phyloP scores from a whole-genome alignment of 2,329 filamentous ascomycete species.

The Xylariaceae sp. region DNA sequence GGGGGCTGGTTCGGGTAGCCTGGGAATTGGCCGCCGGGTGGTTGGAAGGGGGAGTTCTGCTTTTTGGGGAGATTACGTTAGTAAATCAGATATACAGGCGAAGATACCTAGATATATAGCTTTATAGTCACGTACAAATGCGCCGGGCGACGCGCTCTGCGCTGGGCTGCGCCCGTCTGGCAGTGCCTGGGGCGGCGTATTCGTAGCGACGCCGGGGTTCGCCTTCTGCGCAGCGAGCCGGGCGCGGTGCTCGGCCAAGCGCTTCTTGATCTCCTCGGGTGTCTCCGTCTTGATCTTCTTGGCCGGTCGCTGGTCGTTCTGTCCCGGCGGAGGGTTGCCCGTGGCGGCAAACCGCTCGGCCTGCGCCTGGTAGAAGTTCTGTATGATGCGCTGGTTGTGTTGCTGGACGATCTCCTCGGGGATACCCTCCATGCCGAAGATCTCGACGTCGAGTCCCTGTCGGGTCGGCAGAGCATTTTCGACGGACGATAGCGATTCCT shows the following conservation, averaged over 20 bases:
- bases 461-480: constrained; percentile 90
- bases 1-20: constrained; percentile 37
- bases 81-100: no score
- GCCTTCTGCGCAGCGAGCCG: constrained; percentile 57
- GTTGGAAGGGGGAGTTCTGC: constrained; percentile 40
- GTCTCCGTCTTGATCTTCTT: constrained; percentile 71
- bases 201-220: constrained; percentile 45
- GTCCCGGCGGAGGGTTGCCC: constrained; percentile 73
- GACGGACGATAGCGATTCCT: constrained; percentile 79
- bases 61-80: no score
- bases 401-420: constrained; percentile 77
- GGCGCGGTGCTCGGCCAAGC: constrained; percentile 71
- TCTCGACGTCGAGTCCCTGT: constrained; percentile 82
- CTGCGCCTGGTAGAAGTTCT: constrained; percentile 79
- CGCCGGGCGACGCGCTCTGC: constrained; percentile 45
- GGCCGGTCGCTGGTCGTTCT: constrained; percentile 56
- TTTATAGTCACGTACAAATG: constrained; percentile 49
- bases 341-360: constrained; percentile 75
- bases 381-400: constrained; percentile 80
- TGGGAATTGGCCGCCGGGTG: constrained; percentile 35
- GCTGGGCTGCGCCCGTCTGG: constrained; percentile 44
- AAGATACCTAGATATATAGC: constrained; percentile 5
- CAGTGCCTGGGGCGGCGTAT: constrained; percentile 44
- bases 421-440: constrained; percentile 97
- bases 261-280: constrained; percentile 70